phyloP scores from a whole-genome alignment of 164 flowering plant genomes.

The Paratinospora sagittata region DNA sequence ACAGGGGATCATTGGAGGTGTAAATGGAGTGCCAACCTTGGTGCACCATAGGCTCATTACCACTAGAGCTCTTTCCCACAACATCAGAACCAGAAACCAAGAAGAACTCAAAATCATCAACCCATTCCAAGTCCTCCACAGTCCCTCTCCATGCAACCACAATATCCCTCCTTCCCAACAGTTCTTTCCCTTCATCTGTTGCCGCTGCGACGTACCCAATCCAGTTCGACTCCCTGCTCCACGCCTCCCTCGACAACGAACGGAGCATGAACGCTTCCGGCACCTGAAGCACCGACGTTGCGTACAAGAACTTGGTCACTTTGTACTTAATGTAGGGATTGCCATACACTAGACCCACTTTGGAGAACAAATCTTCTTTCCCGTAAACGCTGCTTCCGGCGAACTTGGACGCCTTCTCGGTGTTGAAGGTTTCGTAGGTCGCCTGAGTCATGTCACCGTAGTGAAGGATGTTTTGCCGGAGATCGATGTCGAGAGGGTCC shows the following conservation, averaged over 20 bases:
- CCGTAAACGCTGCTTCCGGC: slow-evolving; percentile 35
- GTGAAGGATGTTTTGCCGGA: slow-evolving; percentile 43
- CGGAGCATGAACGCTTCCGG: slow-evolving; percentile 35
- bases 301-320: slow-evolving; percentile 39
- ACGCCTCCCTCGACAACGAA: slow-evolving; percentile 36
- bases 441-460: slow-evolving; percentile 44
- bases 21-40: slow-evolving; percentile 39
- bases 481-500: slow-evolving; percentile 56
- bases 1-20: slow-evolving; percentile 32
- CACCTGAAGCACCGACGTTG: slow-evolving; percentile 26
- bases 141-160: slow-evolving; percentile 51
- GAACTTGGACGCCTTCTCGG: slow-evolving; percentile 25
- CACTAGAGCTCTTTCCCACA: neutral
- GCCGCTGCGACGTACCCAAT: slow-evolving; percentile 59
- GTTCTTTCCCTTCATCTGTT: slow-evolving; percentile 39
- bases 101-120: slow-evolving; percentile 27
- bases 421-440: slow-evolving; percentile 36
- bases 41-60: slow-evolving; percentile 20
- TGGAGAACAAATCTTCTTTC: slow-evolving; percentile 16
- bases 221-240: slow-evolving; percentile 43
- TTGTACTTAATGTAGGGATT: slow-evolving; percentile 24
- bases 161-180: slow-evolving; percentile 42
- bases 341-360: slow-evolving; percentile 21
- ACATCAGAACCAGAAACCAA: slow-evolving; percentile 24
- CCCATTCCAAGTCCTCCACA: slow-evolving; percentile 29